Base-by-base conservation (phyloP, 345 rosid genomes). In the Eucalyptus cladocalyx region DNA sequence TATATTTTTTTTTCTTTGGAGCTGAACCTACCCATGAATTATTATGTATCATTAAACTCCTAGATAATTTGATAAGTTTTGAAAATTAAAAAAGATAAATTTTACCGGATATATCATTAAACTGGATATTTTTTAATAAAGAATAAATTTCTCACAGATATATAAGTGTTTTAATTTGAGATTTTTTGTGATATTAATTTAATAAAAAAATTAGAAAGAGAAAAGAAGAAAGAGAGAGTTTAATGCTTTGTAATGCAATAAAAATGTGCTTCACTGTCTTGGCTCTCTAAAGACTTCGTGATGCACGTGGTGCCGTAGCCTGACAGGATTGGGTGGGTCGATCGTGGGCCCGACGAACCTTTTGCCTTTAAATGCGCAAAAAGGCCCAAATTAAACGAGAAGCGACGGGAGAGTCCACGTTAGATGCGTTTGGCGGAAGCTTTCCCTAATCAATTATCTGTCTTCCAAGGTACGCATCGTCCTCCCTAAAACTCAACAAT, bases 381-480 rank as follows among this genome's bases (percentile, higher is more conserved):
- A 54, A 28, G 47, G 11, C 23, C 67, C 45, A 14, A 56, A 34
- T 6, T 3, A 15, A n/a, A 51, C 18, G 45, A 49, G 69, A 56
- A 87, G 76, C 21, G 76, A 56, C 30, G 76, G 50, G 69, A 37
- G 53, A 56, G 88, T 87, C 19, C 91, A 87, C 93, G 89, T 85
- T 90, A 90, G 81, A 88, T 48, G 93, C 93, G 90, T 91, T 87
- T 9, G 62, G 88, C 42, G 47, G 15, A 87, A 90, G 83, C 62
- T 89, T 86, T 56, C 32, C 28, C 23, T 45, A 4, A 86, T 80
- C 45, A 17, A 34, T 87, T 45, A 6, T n/a, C 51, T 87, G 80
- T 72, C 89, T 91, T 90, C 62, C 43, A 89, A 86, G 90, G 90
- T 88, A 90, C 90, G 93, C 91, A 53, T 88, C 87, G 43, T 24